Evolutionary conservation across 768 basidiomycete species (phyloP).

Genomic region (Rhizopogon vesiculosus): DNA sequence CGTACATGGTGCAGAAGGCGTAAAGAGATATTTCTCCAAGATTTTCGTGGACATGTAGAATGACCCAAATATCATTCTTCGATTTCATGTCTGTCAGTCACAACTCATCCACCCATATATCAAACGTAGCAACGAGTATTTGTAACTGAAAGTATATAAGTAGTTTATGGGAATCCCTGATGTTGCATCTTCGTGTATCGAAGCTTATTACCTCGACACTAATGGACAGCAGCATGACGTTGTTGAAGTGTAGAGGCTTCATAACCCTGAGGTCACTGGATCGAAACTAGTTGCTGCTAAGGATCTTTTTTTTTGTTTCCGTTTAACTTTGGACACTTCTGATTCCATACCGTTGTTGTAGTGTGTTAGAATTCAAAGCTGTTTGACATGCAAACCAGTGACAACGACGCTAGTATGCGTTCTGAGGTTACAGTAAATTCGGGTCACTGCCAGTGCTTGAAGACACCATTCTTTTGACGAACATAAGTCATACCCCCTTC

Average conservation of each 20-base stretch:
- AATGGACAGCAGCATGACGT: conserved; percentile 13
- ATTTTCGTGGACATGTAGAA: neutral
- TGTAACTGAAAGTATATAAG: no score
- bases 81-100: no score
- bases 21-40: conserved; percentile 11
- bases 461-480: no score
- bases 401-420: neutral
- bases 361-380: conserved; percentile 2
- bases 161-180: no score
- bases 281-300: conserved; percentile 28
- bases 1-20: conserved; percentile 10
- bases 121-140: no score
- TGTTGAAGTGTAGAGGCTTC: conserved; percentile 22
- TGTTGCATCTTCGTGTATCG: no score
- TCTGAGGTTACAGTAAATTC: no score
- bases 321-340: neutral
- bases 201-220: no score
- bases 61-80: no score
- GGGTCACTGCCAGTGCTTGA: no score
- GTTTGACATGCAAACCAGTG: neutral
- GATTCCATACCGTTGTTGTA: neutral
- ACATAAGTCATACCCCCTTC: no score
- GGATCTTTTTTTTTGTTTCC: neutral
- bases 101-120: no score
- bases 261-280: conserved; percentile 27